phyloP scores from a whole-genome alignment of 129 eudicot genomes.

The Dittrichia graveolens region DNA sequence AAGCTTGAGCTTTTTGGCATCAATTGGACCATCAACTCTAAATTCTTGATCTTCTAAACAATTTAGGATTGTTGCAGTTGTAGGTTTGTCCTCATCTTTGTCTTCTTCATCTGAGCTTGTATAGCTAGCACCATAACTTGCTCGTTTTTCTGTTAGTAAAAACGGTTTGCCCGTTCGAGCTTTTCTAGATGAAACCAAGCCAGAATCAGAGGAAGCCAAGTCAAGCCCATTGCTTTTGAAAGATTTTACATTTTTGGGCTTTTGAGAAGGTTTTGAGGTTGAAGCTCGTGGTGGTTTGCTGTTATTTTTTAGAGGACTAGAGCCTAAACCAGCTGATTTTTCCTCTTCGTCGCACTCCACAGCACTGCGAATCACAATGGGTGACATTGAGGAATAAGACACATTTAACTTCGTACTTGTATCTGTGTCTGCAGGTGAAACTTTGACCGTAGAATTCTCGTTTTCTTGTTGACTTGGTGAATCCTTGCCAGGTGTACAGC shows the following conservation, averaged over 20 bases:
- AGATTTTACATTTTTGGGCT: conserved; percentile 16
- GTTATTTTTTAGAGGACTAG: conserved; percentile 23
- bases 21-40: conserved; percentile 30
- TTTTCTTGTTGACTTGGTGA: conserved; percentile 37
- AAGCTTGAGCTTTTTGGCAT: conserved; percentile 66
- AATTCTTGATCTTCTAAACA: conserved; percentile 24
- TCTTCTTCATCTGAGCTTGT: conserved; percentile 28
- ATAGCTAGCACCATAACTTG: neutral
- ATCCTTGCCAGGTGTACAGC: conserved; percentile 33
- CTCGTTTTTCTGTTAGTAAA: conserved; percentile 32
- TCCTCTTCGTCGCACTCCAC: conserved; percentile 45
- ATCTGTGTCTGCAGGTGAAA: conserved; percentile 22
- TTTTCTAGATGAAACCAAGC: conserved; percentile 15
- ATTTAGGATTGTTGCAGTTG: neutral
- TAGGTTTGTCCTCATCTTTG: neutral
- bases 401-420: conserved; percentile 23
- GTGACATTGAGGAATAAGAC: conserved; percentile 43
- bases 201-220: conserved; percentile 11
- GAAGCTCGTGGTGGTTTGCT: conserved; percentile 18
- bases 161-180: conserved; percentile 22
- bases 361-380: conserved; percentile 39
- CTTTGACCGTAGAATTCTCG: conserved; percentile 17
- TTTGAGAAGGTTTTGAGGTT: conserved; percentile 33
- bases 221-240: neutral
- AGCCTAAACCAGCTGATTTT: conserved; percentile 21